These are phyloP conservation scores for Meyerozyma sp. DNA, from an alignment of 1,139 yeast species.

Conservation along the genomic window DNA sequence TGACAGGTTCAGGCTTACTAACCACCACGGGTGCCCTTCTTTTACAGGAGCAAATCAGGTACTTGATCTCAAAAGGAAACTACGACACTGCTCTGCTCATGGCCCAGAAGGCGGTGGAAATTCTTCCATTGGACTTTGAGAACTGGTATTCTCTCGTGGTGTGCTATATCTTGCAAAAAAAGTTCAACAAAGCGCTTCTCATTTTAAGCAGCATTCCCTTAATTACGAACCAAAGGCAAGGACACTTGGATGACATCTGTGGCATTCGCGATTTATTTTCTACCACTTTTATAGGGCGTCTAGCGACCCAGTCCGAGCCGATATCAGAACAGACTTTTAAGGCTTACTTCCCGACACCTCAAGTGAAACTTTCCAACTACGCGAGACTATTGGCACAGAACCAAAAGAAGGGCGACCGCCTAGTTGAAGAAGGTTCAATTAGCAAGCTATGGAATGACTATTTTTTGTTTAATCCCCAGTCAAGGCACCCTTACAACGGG, in stretches of 20 bases:
- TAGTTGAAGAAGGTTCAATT: slow-evolving; percentile 21
- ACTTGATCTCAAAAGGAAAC: slow-evolving; percentile 25
- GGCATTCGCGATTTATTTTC: slow-evolving; percentile 30
- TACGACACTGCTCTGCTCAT: slow-evolving; percentile 24
- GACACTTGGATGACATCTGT: slow-evolving; percentile 17
- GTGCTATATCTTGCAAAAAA: slow-evolving; percentile 26
- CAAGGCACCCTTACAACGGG: slow-evolving; percentile 35
- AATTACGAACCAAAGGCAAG: slow-evolving; percentile 9
- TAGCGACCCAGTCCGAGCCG: slow-evolving; percentile 17
- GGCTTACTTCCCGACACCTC: slow-evolving; percentile 29
- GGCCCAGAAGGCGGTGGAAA: slow-evolving; percentile 26
- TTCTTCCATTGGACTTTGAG: slow-evolving; percentile 39
- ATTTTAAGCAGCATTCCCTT: slow-evolving; percentile 35
- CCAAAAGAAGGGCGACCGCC: slow-evolving; percentile 1
- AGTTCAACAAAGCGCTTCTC: slow-evolving; percentile 26
- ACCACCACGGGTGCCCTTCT: slow-evolving; percentile 33
- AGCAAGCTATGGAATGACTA: slow-evolving; percentile 28
- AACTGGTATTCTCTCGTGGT: slow-evolving; percentile 35
- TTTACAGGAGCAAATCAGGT: slow-evolving; percentile 35
- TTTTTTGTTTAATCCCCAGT: slow-evolving; percentile 24
- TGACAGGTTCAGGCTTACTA: slow-evolving; percentile 1
- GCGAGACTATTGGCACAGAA: slow-evolving; percentile 2
- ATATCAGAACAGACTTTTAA: slow-evolving; percentile 28
- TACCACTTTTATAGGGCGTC: slow-evolving; percentile 20
- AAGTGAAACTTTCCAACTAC: slow-evolving; percentile 5